Base-by-base conservation (phyloP, 1,284 basidiomycete genomes). In the Boletus austroedulis region DNA sequence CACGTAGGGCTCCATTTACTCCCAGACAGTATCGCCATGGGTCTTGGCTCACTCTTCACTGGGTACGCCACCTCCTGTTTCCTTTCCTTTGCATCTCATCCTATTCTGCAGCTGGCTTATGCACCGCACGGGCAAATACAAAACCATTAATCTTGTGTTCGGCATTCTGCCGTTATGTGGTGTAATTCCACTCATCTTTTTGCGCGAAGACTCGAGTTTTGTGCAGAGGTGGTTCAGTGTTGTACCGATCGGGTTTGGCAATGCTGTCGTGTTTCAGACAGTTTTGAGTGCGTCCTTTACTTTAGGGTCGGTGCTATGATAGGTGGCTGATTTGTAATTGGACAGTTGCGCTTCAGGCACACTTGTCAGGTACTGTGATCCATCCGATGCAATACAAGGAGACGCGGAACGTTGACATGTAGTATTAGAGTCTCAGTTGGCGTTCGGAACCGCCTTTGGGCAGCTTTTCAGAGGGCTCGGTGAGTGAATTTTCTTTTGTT, bases 151-250 rank as follows among this genome's bases (percentile, higher is more conserved):
- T 26, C 51, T 52, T 17, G 5, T 63, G 6, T 65, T 63, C 46
- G 63, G 64, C 2, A 57, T 67, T 7, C n/a, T 68, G 17, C 66
- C 64, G 3, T 26, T 66, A 19, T 66, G 60, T 0, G 67, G 65
- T 5, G 38, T 69, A 15, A 26, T 69, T 3, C 56, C 65, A 0
- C 59, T 66, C 17, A 31, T 69, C 23, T 24, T 65, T 17, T 10
- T 67, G 10, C 56, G 61, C 3, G 65, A 69, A 21, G 61, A 66
- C 34, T 66, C 65, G 3, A 63, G 65, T 8, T 66, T 69, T 41
- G 40, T 65, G 10, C 60, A 63, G 43, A 53, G 47, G 28, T 66
- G 65, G 65, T 29, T 65, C 0, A 65, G 65, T 4, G 56, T 69
- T n/a, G 53, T 60, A 0, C 67, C 67, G 1, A 53, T 66, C 2